These are phyloP conservation scores for Silene vulgaris DNA, from an alignment of 179 eudicot genomes.

Conservation along the genomic window DNA sequence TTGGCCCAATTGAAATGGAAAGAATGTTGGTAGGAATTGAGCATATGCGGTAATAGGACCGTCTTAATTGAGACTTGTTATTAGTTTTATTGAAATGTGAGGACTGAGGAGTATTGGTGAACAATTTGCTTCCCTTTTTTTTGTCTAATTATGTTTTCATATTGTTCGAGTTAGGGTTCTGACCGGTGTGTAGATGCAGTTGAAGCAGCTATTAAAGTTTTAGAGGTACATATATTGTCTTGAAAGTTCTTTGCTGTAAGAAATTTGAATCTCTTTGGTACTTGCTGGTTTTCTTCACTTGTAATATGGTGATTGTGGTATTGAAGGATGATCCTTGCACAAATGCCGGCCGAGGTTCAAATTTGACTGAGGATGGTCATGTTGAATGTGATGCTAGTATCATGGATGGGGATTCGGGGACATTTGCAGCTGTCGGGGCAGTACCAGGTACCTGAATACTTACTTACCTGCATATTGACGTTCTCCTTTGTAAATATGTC, in stretches of 20 bases:
- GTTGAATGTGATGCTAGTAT: slow-evolving; percentile 97
- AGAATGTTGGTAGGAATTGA: neutral
- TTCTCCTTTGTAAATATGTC: neutral
- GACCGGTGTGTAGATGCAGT: slow-evolving; percentile 87
- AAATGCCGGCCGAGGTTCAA: slow-evolving; percentile 97
- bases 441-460: slow-evolving; percentile 67
- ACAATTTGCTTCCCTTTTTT: neutral
- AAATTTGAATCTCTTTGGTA: neutral
- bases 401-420: slow-evolving; percentile 81
- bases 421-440: slow-evolving; percentile 95
- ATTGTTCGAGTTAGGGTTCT: slow-evolving; percentile 41
- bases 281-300: neutral
- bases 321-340: slow-evolving; percentile 82
- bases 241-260: neutral
- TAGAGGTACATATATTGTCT: slow-evolving; percentile 59
- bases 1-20: neutral
- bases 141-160: neutral
- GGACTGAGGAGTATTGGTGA: slow-evolving; percentile 8
- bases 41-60: neutral
- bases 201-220: slow-evolving; percentile 64
- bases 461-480: slow-evolving; percentile 5
- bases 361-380: slow-evolving; percentile 89
- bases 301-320: neutral
- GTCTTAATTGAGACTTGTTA: neutral
- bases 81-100: neutral